A percentile compares a stretch with the other conserved stretches of the same genome.
Conservation (phyloP, 805 yeast species). For the Candida glaebosa region DNA sequence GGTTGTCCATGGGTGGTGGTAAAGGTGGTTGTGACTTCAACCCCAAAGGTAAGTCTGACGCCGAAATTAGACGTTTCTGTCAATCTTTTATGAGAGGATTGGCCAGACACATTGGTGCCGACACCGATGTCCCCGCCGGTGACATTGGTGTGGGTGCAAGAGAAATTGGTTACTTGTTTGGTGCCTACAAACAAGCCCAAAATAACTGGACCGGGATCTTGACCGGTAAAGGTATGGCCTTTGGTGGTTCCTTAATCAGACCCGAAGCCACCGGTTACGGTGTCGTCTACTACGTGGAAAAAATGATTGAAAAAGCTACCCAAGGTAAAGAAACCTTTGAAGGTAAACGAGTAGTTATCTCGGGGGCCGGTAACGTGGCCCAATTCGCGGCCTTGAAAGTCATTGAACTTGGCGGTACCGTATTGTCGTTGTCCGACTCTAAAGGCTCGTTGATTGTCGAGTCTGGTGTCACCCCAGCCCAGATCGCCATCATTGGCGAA, state of each 20-base stretch:
- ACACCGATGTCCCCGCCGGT: conserved; percentile 99
- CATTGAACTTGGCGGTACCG: conserved; percentile 94
- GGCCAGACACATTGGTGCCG: conserved; percentile 93
- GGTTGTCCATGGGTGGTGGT: conserved; percentile 98
- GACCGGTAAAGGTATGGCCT: conserved; percentile 95
- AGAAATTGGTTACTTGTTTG: conserved; percentile 91
- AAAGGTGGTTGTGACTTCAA: conserved; percentile 98
- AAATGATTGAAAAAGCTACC: conserved; percentile 93
- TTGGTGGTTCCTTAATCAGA: conserved; percentile 99
- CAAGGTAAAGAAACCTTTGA: conserved; percentile 83
- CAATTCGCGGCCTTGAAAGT: conserved; percentile 98
- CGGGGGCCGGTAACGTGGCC: conserved; percentile 99
- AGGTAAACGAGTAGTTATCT: conserved; percentile 93
- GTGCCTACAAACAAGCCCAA: conserved; percentile 90
- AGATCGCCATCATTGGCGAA: conserved; percentile 67
- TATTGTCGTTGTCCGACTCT: conserved; percentile 91
- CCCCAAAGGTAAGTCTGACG: conserved; percentile 91
- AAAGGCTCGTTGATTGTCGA: conserved; percentile 81
- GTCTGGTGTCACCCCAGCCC: conserved; percentile 80
- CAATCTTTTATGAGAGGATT: conserved; percentile 93
- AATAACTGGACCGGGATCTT: conserved; percentile 96
- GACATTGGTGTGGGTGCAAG: conserved; percentile 98
- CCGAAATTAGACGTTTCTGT: conserved; percentile 96
- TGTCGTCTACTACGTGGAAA: conserved; percentile 92
- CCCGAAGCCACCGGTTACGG: conserved; percentile 99